Conservation (phyloP, 805 yeast species). For the Spathaspora passalidarum region DNA sequence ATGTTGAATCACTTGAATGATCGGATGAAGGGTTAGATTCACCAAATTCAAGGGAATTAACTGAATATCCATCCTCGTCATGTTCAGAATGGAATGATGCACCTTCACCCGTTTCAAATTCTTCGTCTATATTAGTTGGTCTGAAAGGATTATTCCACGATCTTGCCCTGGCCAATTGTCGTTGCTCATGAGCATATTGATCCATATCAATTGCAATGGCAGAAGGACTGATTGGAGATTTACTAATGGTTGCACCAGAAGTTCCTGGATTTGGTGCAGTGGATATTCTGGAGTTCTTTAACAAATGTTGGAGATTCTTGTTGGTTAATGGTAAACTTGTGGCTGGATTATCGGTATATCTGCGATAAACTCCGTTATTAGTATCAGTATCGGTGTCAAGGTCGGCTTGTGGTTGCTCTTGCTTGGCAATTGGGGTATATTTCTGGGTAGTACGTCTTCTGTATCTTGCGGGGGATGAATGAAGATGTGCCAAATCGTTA, state of each 20-base stretch:
- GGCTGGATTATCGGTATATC: slow-evolving; percentile 5
- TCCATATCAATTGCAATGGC: slow-evolving; percentile 41
- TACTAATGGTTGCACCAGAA: slow-evolving; percentile 1
- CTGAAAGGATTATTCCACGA: slow-evolving; percentile 8
- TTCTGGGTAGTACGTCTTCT: slow-evolving; percentile 20
- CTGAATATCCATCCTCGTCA: slow-evolving; percentile 13
- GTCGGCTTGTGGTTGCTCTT: background rate
- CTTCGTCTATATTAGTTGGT: background rate
- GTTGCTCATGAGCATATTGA: slow-evolving; percentile 31
- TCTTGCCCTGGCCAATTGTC: slow-evolving; percentile 12
- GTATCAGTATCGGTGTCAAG: background rate
- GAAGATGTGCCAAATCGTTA: slow-evolving; percentile 23
- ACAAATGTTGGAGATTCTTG: slow-evolving; percentile 31
- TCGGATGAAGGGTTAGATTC: slow-evolving; percentile 65
- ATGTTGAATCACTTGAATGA: slow-evolving; percentile 61
- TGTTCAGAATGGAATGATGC: slow-evolving; percentile 6
- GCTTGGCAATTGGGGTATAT: background rate
- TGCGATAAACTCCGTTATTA: background rate
- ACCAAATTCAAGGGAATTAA: slow-evolving; percentile 39
- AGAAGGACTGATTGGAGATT: slow-evolving; percentile 9
- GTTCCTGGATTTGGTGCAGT: background rate
- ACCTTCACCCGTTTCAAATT: background rate
- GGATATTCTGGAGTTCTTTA: slow-evolving; percentile 8
- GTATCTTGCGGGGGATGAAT: slow-evolving; percentile 26
- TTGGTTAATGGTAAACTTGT: slow-evolving; percentile 33